Conservation (phyloP, 768 basidiomycete species). For the Crepidotus variabilis region DNA sequence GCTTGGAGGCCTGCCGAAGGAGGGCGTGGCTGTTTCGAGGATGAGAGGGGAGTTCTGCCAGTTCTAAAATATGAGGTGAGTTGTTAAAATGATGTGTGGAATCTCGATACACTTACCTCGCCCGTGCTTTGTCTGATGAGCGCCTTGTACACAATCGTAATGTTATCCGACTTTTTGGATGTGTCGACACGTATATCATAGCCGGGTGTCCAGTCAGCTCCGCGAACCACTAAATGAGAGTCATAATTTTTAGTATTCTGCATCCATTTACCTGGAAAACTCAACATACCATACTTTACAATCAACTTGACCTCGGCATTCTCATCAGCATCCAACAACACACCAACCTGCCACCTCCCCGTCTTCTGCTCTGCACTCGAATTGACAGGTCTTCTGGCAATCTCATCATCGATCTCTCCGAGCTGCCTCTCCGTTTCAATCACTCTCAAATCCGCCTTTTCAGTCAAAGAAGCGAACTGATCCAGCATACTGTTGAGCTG, state of each 20-base stretch:
- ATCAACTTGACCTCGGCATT: slow-evolving; percentile 28
- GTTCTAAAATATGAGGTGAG: neutral
- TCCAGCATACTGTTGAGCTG: slow-evolving; percentile 21
- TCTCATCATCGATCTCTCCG: slow-evolving; percentile 13
- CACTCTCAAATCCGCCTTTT: slow-evolving; percentile 21
- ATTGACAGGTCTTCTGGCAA: neutral
- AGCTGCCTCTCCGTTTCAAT: slow-evolving; percentile 23
- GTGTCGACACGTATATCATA: neutral
- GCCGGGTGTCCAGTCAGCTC: neutral
- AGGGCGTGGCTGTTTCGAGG: neutral
- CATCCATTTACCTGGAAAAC: neutral
- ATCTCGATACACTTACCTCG: neutral
- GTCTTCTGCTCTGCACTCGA: neutral
- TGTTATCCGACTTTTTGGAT: neutral
- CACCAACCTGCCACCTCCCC: slow-evolving; percentile 14
- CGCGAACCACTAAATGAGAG: neutral
- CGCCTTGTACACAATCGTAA: neutral
- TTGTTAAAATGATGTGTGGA: neutral
- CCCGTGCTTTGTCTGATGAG: neutral
- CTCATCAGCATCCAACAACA: slow-evolving; percentile 27
- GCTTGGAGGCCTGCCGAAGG: neutral
- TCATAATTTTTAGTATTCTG: neutral
- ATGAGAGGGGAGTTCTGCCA: neutral
- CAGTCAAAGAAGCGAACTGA: slow-evolving; percentile 19
- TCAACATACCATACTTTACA: slow-evolving; percentile 27